Evolutionary conservation across 2,329 filamentous ascomycete species (phyloP).

Genomic region (Arthrobotrys musiformis): DNA sequence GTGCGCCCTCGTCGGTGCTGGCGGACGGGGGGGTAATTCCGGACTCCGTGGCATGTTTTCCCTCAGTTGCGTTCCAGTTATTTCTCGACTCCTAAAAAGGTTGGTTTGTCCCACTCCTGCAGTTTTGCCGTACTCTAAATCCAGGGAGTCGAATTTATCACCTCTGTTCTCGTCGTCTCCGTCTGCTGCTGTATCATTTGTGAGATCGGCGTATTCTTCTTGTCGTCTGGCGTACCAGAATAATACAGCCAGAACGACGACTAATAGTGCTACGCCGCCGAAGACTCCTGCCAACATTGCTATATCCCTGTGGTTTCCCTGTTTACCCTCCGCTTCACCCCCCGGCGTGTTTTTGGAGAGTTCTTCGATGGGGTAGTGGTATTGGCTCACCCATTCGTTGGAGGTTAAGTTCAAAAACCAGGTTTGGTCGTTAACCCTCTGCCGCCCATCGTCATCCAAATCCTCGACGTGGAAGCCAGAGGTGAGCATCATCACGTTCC

Average conservation of each 20-base stretch:
- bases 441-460: constrained; percentile 61
- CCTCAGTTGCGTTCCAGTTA: not conserved
- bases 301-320: constrained; percentile 39
- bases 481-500: constrained; percentile 75
- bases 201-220: constrained; percentile 42
- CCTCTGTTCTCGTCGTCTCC: not conserved
- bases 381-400: constrained; percentile 65
- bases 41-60: constrained; percentile 13
- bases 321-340: constrained; percentile 20
- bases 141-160: constrained; percentile 42
- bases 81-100: not conserved
- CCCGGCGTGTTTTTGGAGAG: constrained; percentile 23
- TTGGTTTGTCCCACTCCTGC: not conserved
- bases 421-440: constrained; percentile 60
- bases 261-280: constrained; percentile 31
- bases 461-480: constrained; percentile 70
- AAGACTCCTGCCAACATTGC: constrained; percentile 55
- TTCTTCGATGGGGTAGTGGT: constrained; percentile 36
- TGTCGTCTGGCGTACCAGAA: constrained; percentile 55
- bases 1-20: constrained; percentile 24
- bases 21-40: constrained; percentile 41
- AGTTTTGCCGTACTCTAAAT: constrained; percentile 46
- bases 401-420: constrained; percentile 70
- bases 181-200: constrained; percentile 9
- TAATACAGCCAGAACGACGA: constrained; percentile 39